A percentile compares a stretch with the other conserved stretches of the same genome.
These are phyloP conservation scores for Trichoderma gracile DNA, from an alignment of 2,329 filamentous ascomycete species.

Conservation along the genomic window DNA sequence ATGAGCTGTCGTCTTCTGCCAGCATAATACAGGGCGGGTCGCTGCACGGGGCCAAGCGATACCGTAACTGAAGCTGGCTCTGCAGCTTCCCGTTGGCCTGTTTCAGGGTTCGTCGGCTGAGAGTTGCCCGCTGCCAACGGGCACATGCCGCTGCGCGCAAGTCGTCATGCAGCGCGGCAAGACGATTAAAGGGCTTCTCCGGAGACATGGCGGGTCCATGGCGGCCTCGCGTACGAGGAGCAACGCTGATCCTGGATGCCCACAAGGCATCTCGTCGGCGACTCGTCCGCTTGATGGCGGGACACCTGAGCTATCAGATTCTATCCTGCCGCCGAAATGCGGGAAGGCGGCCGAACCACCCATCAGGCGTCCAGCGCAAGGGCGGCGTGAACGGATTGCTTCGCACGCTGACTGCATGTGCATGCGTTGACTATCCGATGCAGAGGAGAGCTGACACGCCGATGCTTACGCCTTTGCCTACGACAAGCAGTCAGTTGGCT, in stretches of 20 bases:
- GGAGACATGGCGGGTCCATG: not conserved
- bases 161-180: not conserved
- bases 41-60: slow-evolving; percentile 3
- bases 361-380: not conserved
- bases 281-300: not conserved
- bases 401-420: slow-evolving; percentile 19
- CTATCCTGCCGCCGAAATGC: not conserved
- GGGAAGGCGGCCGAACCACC: slow-evolving; percentile 1
- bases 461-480: slow-evolving; percentile 9
- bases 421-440: slow-evolving; percentile 18
- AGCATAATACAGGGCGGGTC: not conserved
- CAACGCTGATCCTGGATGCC: slow-evolving; percentile 5
- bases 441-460: slow-evolving; percentile 20
- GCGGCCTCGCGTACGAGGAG: slow-evolving; percentile 1
- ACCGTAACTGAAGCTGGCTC: not conserved
- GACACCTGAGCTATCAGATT: slow-evolving; percentile 1
- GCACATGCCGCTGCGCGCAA: slow-evolving; percentile 13
- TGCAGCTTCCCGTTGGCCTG: slow-evolving; percentile 18
- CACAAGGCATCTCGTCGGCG: not conserved
- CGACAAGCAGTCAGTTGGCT: not conserved
- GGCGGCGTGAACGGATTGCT: slow-evolving; percentile 5
- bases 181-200: slow-evolving; percentile 11
- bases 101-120: slow-evolving; percentile 3
- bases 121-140: slow-evolving; percentile 4
- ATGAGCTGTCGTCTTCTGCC: slow-evolving; percentile 2